Evolutionary conservation across 164 flowering plant genomes (phyloP).

Genomic region (Stephania cephalantha): DNA sequence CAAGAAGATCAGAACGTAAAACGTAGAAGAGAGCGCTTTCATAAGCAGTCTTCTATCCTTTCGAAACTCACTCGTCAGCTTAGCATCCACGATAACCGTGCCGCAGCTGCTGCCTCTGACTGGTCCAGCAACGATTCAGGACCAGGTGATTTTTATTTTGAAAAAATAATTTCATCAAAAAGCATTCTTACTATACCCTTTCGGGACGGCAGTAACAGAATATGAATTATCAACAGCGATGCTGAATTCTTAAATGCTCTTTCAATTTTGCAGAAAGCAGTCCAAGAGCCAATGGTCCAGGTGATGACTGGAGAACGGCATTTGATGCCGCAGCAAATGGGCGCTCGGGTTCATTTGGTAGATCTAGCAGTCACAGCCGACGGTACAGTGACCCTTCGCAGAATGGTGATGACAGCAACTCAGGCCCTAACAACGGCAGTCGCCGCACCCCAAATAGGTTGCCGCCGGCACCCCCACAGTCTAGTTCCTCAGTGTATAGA

Average conservation of each 20-base stretch:
- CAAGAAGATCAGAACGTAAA: conserved; percentile 88
- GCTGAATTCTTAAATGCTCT: background rate
- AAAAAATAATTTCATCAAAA: too few relatives aligned
- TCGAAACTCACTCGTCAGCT: conserved; percentile 84
- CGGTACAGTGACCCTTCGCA: conserved; percentile 66
- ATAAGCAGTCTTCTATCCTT: conserved; percentile 83
- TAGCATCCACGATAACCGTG: conserved; percentile 85
- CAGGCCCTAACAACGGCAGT: conserved; percentile 54
- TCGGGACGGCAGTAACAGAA: background rate
- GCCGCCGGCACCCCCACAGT: conserved; percentile 78
- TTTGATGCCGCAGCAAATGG: conserved; percentile 92
- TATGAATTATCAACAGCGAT: background rate
- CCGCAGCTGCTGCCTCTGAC: conserved; percentile 60
- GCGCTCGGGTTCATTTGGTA: conserved; percentile 24
- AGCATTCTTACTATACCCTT: too few relatives aligned
- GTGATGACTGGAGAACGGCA: conserved; percentile 90
- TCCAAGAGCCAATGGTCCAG: conserved; percentile 46
- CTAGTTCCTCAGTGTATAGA: conserved; percentile 47
- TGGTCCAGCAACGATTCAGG: conserved; percentile 45
- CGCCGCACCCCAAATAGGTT: conserved; percentile 82
- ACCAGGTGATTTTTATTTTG: conserved; percentile 15
- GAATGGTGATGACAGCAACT: conserved; percentile 54
- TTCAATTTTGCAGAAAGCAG: conserved; percentile 57
- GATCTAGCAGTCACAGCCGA: conserved; percentile 58
- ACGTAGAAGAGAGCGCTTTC: conserved; percentile 69